Evolutionary conservation across 768 basidiomycete genomes (phyloP).

Genomic region (Pleurotus tuber-regium): DNA sequence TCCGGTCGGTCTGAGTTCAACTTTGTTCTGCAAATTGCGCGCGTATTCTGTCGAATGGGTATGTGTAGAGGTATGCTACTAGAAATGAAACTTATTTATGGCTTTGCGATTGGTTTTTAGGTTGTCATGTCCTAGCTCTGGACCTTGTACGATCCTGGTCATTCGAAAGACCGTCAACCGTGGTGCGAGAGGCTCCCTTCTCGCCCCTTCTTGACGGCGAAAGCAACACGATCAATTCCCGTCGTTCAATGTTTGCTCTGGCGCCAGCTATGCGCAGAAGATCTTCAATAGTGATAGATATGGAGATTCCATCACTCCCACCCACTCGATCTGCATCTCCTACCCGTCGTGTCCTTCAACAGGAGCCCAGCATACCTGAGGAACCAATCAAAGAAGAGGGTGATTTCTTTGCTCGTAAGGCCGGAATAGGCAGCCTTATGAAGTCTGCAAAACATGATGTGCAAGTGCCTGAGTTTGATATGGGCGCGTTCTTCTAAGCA

Average conservation of each 20-base stretch:
- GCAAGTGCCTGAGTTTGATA: conserved; percentile 84
- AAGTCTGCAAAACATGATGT: conserved; percentile 90
- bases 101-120: conserved; percentile 39
- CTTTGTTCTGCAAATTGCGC: conserved; percentile 92
- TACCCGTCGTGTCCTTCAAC: conserved; percentile 21
- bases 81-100: conserved; percentile 3
- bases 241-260: conserved; percentile 44
- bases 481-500: conserved; percentile 67
- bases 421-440: conserved; percentile 79
- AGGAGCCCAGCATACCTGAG: conserved; percentile 35
- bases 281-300: conserved; percentile 85
- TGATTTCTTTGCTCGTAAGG: conserved; percentile 63
- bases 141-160: conserved; percentile 91
- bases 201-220: conserved; percentile 34
- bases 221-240: conserved; percentile 35
- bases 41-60: conserved; percentile 96
- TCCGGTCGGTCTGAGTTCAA: conserved; percentile 88
- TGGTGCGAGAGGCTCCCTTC: conserved; percentile 13
- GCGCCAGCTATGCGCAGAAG: conserved; percentile 56
- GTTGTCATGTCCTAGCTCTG: conserved; percentile 90
- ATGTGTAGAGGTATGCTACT: conserved; percentile 21
- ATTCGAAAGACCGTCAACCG: conserved; percentile 73
- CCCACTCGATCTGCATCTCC: conserved; percentile 57
- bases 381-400: conserved; percentile 35
- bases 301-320: conserved; percentile 69